phyloP scores from a whole-genome alignment of 495 filamentous ascomycete species.

The Xylaria venustula region DNA sequence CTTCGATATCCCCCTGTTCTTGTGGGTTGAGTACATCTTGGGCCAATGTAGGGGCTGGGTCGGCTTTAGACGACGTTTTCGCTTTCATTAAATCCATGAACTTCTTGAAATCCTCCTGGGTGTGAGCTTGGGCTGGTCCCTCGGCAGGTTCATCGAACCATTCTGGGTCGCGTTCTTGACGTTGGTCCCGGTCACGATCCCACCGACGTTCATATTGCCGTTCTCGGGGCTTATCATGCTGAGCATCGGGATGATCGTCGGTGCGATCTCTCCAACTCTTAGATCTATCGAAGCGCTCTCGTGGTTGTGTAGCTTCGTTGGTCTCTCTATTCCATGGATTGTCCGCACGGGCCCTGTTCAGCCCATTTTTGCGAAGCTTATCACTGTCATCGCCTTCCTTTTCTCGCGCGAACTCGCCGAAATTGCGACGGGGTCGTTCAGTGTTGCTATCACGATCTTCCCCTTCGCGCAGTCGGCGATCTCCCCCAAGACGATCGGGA shows the following conservation, averaged over 20 bases:
- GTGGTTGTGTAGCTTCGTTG: conserved; percentile 40
- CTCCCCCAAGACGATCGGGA: conserved; percentile 36
- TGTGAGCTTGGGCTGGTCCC: conserved; percentile 66
- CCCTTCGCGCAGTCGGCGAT: conserved; percentile 41
- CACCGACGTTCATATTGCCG: conserved; percentile 48
- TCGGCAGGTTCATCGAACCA: conserved; percentile 80
- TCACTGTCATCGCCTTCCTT: conserved; percentile 55
- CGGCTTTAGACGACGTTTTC: conserved; percentile 33
- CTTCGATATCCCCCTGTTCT: conserved; percentile 23
- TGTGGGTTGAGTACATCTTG: conserved; percentile 8
- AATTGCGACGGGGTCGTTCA: conserved; percentile 53
- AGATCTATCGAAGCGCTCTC: conserved; percentile 54
- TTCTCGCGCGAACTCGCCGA: conserved; percentile 48
- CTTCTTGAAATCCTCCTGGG: conserved; percentile 88
- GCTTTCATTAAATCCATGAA: conserved; percentile 95
- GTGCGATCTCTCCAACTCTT: conserved; percentile 71
- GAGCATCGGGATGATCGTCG: conserved; percentile 38
- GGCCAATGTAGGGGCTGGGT: conserved; percentile 34
- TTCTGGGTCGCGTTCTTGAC: conserved; percentile 77
- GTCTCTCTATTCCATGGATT: conserved; percentile 40
- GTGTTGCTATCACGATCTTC: conserved; percentile 51
- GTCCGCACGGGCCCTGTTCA: conserved; percentile 42
- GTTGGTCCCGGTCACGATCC: conserved; percentile 65
- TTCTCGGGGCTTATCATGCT: conserved; percentile 43
- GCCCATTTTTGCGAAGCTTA: conserved; percentile 54